Evolutionary conservation across 331 rosid genomes (phyloP), one percentile per base, ranked within the genome.

Genomic region (Malus hybrid): DNA sequence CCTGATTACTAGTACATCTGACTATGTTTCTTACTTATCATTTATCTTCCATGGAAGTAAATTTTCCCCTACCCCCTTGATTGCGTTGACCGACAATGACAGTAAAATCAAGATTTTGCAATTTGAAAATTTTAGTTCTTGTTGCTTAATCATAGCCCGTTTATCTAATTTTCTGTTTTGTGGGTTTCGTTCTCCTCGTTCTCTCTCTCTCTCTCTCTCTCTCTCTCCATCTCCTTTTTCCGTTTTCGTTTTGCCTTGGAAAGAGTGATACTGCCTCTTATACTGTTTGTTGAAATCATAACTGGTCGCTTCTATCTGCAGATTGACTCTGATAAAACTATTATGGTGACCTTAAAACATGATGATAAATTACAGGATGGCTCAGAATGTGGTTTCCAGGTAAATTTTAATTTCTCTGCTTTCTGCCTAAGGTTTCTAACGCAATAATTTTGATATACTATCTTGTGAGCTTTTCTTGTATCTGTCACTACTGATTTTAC

Each of bases 331-430:
- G 99, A 94, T 89, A 94, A 94, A 79, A 86, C 91, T 80, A 83
- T 94, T 76, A 86, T 94, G 97, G 99, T 90, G 70, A 84, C 91
- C 60, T 78, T 94, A 78, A 94, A 94, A 82, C 97, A 94, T 13
- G 99, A 94, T 75, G 99, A 94, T 76, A 94, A 92, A 86, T 89
- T 94, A 79, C 97, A 90, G 84, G 99, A 94, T 83, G 99, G 99
- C 73, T 87, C 97, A 61, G 99, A 94, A 83, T 94, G 97, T 85
- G 80, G 96, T 80, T 90, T 94, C 85, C 99, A 94, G 99, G 99
- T 92, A 90, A 61, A 42, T 61, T 50, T 50, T 55, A 65, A 73
- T 59, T 80, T 81, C 62, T 66, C 59, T 79, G 76, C 44, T 73
- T 65, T 75, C 59, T 84, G 33, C 46, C 19, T 3, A 27, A 59